Evolutionary conservation across 345 rosid genomes (phyloP).

Genomic region (sweet orange (Citrus sinensis)): DVS_A1.0 CM039162.1:4653501-4654000

Average conservation of each 20-base stretch:
- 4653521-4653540: no score
- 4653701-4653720: constrained; percentile 25
- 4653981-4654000: background rate
- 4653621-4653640: constrained; percentile 19
- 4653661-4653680: constrained; percentile 13
- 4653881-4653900: constrained; percentile 7
- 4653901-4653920: background rate
- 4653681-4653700: constrained; percentile 29
- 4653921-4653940: background rate
- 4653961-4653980: background rate
- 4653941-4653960: background rate
- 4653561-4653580: background rate
- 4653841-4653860: constrained; percentile 92
- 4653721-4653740: constrained; percentile 21
- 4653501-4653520: no score
- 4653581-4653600: constrained; percentile 14
- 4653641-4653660: constrained; percentile 10
- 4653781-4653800: constrained; percentile 1
- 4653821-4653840: constrained; percentile 82
- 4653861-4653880: constrained; percentile 81
- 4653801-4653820: constrained; percentile 83
- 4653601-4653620: constrained; percentile 12
- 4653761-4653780: background rate
- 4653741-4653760: constrained; percentile 12
- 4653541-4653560: background rate